Base-by-base conservation (phyloP, 1,284 basidiomycete species). In the Tilletia indica region DNA sequence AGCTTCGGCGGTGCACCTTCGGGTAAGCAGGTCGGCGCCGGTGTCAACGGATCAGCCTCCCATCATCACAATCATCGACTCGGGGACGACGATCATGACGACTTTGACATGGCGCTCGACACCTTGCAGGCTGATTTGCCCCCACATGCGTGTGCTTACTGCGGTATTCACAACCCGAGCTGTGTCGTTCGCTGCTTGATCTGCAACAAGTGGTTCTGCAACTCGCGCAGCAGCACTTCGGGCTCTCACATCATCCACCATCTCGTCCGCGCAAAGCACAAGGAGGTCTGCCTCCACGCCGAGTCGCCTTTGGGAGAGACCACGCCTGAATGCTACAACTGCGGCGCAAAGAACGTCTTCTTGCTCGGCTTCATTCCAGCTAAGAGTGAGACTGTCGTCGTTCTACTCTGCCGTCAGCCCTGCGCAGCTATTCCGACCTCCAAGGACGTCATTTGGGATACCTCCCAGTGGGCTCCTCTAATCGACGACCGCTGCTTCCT, bases 271-370 rank as follows among this genome's bases (percentile, higher is more conserved):
- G 94, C 97, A 38, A 97, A 98, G 86, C 97, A 99, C 87, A 98
- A 98, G 87, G 96, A 99, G 84, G 96, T 99, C 74, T 92, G 94
- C 73, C 87, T 99, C 64, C 97, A 99, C 84, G 91, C 92, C 70
- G 95, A 99, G 80, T 92, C 92, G 71, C 93, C 95, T 1, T 88
- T 99, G 0, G 97, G 97, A 4, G 97, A 99, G 85, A 99, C 96
- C 0, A 92, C 93, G 0, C 97, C 97, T 0, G 97, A 99, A 86
- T 87, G 83, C 86, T 99, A 99, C 87, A 95, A 96, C 84, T 99
- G 97, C 83, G 97, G 97, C n/a, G 94, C 93, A 87, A 98, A 98
- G 86, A 99, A 99, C 79, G 96, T 97, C 36, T 99, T 99, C 83
- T 93, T 98, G 89, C 89, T 99, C 25, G 97, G 97, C 2, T 99